phyloP scores from a whole-genome alignment of 305 asterid genomes.

The Euphrasia arctica region DNA sequence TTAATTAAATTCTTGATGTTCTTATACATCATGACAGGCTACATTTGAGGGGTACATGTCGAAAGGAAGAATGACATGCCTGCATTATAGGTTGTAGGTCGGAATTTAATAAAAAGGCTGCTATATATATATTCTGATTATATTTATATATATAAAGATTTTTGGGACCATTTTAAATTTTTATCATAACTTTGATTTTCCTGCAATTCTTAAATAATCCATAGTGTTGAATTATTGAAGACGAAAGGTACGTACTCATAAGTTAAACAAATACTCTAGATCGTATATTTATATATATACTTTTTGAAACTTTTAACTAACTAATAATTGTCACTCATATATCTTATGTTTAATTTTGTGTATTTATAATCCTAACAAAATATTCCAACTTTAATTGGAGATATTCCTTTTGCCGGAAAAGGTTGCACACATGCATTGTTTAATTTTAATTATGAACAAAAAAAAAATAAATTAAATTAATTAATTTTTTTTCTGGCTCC shows the following conservation, averaged over 20 bases:
- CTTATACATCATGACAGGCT: slow-evolving; percentile 28
- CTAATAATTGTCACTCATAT: too few species aligned
- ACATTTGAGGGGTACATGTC: slow-evolving; percentile 60
- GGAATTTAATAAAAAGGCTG: slow-evolving; percentile 28
- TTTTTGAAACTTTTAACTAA: background rate
- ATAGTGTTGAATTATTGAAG: slow-evolving; percentile 32
- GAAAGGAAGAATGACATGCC: slow-evolving; percentile 51
- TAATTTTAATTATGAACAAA: too few species aligned
- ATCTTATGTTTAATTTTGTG: too few species aligned
- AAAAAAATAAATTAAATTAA: too few species aligned
- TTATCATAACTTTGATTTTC: too few species aligned
- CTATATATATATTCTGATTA: background rate
- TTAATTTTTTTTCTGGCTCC: too few species aligned
- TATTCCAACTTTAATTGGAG: slow-evolving; percentile 36
- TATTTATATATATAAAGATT: background rate
- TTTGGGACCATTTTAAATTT: slow-evolving; percentile 35
- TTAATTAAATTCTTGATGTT: slow-evolving; percentile 6
- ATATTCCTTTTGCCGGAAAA: slow-evolving; percentile 56
- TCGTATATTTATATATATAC: background rate
- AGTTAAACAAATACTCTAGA: background rate
- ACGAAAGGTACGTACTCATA: background rate
- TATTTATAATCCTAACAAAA: too few species aligned
- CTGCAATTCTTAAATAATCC: background rate
- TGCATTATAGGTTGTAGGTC: slow-evolving; percentile 37
- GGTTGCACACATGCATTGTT: slow-evolving; percentile 10